Conservation (phyloP, 2,329 filamentous ascomycete species). For the Aspergillus quadricinctus region DNA sequence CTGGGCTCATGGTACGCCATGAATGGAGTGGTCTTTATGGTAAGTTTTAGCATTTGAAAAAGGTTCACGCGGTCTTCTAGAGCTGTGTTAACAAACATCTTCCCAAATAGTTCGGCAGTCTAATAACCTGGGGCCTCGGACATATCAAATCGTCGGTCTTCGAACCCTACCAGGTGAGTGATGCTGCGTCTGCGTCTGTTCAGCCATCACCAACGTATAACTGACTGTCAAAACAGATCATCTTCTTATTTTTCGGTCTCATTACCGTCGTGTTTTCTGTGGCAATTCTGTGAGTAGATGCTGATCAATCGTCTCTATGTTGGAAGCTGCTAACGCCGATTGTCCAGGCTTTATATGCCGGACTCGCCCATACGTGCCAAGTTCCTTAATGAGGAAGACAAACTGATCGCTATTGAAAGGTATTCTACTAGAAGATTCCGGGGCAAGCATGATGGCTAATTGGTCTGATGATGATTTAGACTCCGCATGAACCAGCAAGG, state of each 20-base stretch:
- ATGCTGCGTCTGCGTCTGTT: not conserved
- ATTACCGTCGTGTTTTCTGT: slow-evolving; percentile 51
- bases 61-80: not conserved
- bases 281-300: slow-evolving; percentile 42
- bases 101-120: slow-evolving; percentile 41
- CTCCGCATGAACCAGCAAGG: slow-evolving; percentile 49
- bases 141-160: slow-evolving; percentile 44
- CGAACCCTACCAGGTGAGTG: slow-evolving; percentile 48
- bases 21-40: slow-evolving; percentile 53
- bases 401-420: slow-evolving; percentile 55
- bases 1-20: slow-evolving; percentile 52
- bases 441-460: not conserved
- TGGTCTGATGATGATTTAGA: slow-evolving; percentile 18
- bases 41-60: slow-evolving; percentile 18
- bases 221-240: slow-evolving; percentile 19
- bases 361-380: slow-evolving; percentile 60
- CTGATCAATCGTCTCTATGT: not conserved
- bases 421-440: slow-evolving; percentile 1
- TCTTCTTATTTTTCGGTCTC: slow-evolving; percentile 37
- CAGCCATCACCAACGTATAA: not conserved
- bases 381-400: slow-evolving; percentile 55
- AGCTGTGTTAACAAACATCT: not conserved
- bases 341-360: slow-evolving; percentile 50
- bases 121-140: slow-evolving; percentile 51
- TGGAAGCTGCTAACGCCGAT: not conserved